Evolutionary conservation across 768 basidiomycete genomes (phyloP).

Genomic region (Lanmaoa rubissima): DNA sequence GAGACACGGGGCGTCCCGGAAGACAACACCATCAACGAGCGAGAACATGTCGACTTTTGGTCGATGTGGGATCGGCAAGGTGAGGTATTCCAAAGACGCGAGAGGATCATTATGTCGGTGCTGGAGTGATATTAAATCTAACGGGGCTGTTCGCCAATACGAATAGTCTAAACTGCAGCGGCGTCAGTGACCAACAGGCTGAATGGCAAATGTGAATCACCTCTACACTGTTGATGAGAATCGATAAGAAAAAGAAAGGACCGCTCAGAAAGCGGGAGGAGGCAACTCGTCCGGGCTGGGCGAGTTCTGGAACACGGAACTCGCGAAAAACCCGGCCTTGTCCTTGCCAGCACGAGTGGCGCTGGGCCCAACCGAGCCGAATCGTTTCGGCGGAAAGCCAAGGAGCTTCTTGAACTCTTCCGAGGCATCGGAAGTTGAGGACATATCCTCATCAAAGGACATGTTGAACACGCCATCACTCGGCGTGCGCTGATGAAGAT

Average conservation of each 20-base stretch:
- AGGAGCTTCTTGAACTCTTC: constrained; percentile 37
- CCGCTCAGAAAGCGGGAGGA: constrained; percentile 54
- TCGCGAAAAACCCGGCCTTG: constrained; percentile 64
- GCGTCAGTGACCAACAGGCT: neutral
- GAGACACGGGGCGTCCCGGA: constrained; percentile 23
- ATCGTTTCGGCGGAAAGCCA: constrained; percentile 31
- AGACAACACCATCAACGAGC: constrained; percentile 15
- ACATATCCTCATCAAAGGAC: constrained; percentile 66
- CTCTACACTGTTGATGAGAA: constrained; percentile 39
- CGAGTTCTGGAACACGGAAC: constrained; percentile 83
- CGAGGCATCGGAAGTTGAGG: constrained; percentile 40
- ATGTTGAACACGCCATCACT: constrained; percentile 76
- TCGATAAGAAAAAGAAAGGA: constrained; percentile 33
- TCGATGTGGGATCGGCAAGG: constrained; percentile 14
- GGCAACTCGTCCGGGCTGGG: constrained; percentile 82
- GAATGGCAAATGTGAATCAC: constrained; percentile 23
- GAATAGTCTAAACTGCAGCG: constrained; percentile 37
- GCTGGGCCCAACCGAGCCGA: constrained; percentile 30
- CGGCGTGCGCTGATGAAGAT: constrained; percentile 56
- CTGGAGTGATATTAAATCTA: constrained; percentile 37
- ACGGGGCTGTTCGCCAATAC: constrained; percentile 34
- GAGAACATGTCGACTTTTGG: constrained; percentile 3
- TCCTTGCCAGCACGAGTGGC: constrained; percentile 27
- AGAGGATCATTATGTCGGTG: constrained; percentile 29
- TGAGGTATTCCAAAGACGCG: constrained; percentile 28